phyloP scores from a whole-genome alignment of 2,329 filamentous ascomycete genomes.

The Pseudogymnoascus sp. region DNA sequence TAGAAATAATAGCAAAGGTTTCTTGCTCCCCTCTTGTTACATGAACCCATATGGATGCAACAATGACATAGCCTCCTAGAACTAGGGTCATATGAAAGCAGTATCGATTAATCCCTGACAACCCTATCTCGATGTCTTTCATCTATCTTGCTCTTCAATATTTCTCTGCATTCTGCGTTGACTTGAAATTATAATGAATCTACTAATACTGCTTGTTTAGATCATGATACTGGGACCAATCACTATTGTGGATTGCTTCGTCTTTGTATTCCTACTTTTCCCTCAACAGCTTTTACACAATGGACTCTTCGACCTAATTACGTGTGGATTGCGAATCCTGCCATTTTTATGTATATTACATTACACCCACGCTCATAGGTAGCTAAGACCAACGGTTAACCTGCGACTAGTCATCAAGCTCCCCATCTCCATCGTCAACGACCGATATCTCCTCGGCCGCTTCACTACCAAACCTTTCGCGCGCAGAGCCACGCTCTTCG shows the following conservation, averaged over 20 bases:
- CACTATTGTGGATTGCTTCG: constrained; percentile 65
- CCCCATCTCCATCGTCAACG: constrained; percentile 48
- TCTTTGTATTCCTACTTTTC: constrained; percentile 61
- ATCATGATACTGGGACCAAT: constrained; percentile 66
- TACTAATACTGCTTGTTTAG: background rate
- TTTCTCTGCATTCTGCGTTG: background rate
- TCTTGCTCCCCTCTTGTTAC: background rate
- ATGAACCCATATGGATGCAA: background rate
- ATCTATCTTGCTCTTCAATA: background rate
- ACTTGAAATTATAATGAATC: background rate
- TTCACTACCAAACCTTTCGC: constrained; percentile 51
- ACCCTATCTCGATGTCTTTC: background rate
- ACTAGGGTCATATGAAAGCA: constrained; percentile 1
- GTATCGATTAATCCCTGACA: background rate
- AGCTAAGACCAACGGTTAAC: background rate
- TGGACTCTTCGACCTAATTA: constrained; percentile 49
- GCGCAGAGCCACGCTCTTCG: constrained; percentile 62
- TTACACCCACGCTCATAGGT: constrained; percentile 15
- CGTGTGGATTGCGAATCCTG: constrained; percentile 51
- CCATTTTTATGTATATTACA: constrained; percentile 56
- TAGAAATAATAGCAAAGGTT: background rate
- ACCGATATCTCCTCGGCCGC: constrained; percentile 43
- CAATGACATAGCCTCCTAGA: background rate
- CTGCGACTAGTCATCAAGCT: constrained; percentile 43
- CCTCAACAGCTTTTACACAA: constrained; percentile 64